Evolutionary conservation across 1,284 basidiomycete genomes (phyloP), one percentile per base, ranked within the genome.

Genomic region (Cystobasidium sp.): DNA sequence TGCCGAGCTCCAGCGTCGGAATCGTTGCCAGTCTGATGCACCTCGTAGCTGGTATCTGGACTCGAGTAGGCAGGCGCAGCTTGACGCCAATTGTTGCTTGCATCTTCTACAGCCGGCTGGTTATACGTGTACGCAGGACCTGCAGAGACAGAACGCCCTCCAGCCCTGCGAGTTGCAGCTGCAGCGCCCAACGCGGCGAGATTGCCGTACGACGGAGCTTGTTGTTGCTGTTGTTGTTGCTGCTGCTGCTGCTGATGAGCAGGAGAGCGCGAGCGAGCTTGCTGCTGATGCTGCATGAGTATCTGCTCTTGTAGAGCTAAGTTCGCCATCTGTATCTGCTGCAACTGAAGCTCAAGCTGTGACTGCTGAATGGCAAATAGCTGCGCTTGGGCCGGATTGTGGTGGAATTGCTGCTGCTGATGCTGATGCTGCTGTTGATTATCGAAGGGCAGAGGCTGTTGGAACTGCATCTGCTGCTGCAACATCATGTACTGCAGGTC

Each of bases 321-420:
- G 41, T 73, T 73, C 1, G 70, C 70, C 62, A 73, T 65, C 62
- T 73, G 47, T 24, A 73, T 73, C 63, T 73, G 70, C 53, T 73
- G 70, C 18, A 73, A 43, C 52, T 73, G 70, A 51, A 73, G 55
- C 55, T 73, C 70, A 14, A 73, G 41, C 70, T 73, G 70, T 43
- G 70, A 65, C 44, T 73, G 70, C 53, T 73, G 70, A 7, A 73
- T 24, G 12, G 70, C 70, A 66, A 73, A 49, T 7, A 73, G 39
- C 18, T 65, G 62, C 52, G 62, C 62, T 59, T 73, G 70, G 52
- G 69, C 58, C 39, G 58, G 47, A 14, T 49, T 53, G 37, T 71
- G 69, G 47, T 49, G 31, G 31, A 31, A 31, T 31, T 31, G 31
- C 39, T 73, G 61, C 10, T 46, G 47, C 18, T 64, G 59, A 7